phyloP scores from a whole-genome alignment of 2,329 filamentous ascomycete genomes.

The Lachnellula arida region DNA sequence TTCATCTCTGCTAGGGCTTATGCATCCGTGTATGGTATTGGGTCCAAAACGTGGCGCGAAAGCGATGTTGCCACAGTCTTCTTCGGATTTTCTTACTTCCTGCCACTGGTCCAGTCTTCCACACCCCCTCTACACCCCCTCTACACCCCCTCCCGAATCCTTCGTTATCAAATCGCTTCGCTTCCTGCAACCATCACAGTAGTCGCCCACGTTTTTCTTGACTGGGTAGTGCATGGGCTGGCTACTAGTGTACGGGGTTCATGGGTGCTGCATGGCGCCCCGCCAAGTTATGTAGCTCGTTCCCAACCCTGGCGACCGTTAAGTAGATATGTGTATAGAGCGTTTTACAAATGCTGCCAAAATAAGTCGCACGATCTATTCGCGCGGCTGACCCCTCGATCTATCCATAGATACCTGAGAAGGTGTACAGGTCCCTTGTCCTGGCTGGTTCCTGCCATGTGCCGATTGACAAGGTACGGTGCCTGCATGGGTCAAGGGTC shows the following conservation, averaged over 20 bases:
- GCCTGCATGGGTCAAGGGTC: not conserved
- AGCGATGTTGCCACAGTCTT: not conserved
- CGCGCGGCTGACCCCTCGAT: not conserved
- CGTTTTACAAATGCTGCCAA: not conserved
- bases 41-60: not conserved
- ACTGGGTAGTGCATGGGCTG: too few species aligned
- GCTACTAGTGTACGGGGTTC: too few species aligned
- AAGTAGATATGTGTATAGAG: not conserved
- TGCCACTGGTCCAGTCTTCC: not conserved
- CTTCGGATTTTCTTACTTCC: not conserved
- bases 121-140: not conserved
- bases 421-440: not conserved
- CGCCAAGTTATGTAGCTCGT: not conserved
- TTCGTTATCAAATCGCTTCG: not conserved
- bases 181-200: not conserved
- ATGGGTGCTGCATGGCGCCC: not conserved
- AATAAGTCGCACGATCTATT: conserved; percentile 1
- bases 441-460: conserved; percentile 4
- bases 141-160: not conserved
- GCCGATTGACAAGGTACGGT: conserved; percentile 3
- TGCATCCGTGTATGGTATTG: not conserved
- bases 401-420: conserved; percentile 3
- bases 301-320: not conserved
- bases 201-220: not conserved
- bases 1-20: not conserved